Base-by-base conservation (phyloP, 139 green algal genomes). In the Ettlia oleoabundans region DNA sequence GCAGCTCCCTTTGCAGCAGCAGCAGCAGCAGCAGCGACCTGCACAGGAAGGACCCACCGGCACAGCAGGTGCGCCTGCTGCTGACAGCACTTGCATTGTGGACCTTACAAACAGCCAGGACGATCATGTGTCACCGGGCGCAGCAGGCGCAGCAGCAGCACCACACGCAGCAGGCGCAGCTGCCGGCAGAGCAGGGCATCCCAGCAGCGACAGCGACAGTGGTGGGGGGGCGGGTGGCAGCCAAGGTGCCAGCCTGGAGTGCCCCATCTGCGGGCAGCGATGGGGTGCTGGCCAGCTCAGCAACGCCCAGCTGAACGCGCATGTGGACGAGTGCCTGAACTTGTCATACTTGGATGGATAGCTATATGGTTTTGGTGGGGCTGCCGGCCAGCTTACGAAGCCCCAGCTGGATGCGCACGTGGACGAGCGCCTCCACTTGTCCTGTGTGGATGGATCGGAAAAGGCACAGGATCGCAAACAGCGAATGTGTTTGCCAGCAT, bases 281-380 rank as follows among this genome's bases (percentile, higher is more conserved):
- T 82, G 62, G 62, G 37, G 30, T 19, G 74, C 37, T 42, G 74
- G 37, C 0, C 40, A 71, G 40, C 28, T 81, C 4, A 55, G 52
- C 52, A 72, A 81, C 30, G 30, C 42, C 0, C 37, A 63, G 32
- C 63, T 82, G 22, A 82, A 74, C 30, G 62, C 62, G 1, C 76
- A 82, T 47, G 38, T 82, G 2, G 76, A 82, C 32, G 76, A 62
- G 24, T 82, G 76, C 76, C 63, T 82, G 38, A 81, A 33, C 3
- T 6, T 58, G 4, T 24, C 26, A 8, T 55, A 28, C 38, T 21
- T 81, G 7, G 26, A 18, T 35, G 53, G 64, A 41, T n/a, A 40
- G 32, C 26, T 41, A 47, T 4, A 43, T 26, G 32, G 21, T 32
- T 65, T 15, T 30, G 26, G 32, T 19, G 64, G 28, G 62, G 37